phyloP scores from a whole-genome alignment of 1,284 basidiomycete genomes.

The Boletus subluridellus region DNA sequence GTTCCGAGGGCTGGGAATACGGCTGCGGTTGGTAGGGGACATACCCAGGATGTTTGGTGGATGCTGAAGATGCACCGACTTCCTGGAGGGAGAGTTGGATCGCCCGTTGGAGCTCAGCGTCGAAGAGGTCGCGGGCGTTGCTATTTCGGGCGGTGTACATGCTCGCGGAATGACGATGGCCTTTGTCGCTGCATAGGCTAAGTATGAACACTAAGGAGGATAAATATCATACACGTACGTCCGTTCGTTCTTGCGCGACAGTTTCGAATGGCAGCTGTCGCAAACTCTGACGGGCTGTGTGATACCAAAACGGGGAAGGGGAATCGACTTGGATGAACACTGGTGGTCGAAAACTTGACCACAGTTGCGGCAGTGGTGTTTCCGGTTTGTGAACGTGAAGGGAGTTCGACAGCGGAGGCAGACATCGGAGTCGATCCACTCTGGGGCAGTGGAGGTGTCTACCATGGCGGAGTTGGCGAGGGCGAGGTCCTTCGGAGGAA shows the following conservation, averaged over 20 bases:
- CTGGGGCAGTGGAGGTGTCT: slow-evolving; percentile 84
- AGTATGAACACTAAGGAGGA: slow-evolving; percentile 5
- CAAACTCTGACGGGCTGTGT: slow-evolving; percentile 92
- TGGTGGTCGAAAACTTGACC: slow-evolving; percentile 95
- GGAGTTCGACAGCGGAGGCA: slow-evolving; percentile 90
- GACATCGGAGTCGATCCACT: slow-evolving; percentile 95
- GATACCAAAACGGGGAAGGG: slow-evolving; percentile 93
- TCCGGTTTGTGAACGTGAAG: slow-evolving; percentile 95
- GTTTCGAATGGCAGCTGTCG: slow-evolving; percentile 81
- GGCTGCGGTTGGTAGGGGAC: slow-evolving; percentile 59
- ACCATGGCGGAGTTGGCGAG: slow-evolving; percentile 77
- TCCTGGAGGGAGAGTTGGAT: slow-evolving; percentile 90
- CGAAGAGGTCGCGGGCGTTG: slow-evolving; percentile 64
- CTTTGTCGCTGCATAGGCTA: slow-evolving; percentile 36
- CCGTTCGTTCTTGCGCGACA: slow-evolving; percentile 58
- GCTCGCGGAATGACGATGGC: slow-evolving; percentile 51
- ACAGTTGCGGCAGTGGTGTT: slow-evolving; percentile 98
- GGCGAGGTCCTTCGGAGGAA: slow-evolving; percentile 76
- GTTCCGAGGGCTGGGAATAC: slow-evolving; percentile 67
- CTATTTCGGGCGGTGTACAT: slow-evolving; percentile 49
- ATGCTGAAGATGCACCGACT: slow-evolving; percentile 50
- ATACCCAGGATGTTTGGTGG: slow-evolving; percentile 58
- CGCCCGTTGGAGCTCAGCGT: slow-evolving; percentile 90
- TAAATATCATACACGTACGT: slow-evolving; percentile 31
- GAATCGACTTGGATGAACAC: slow-evolving; percentile 83